phyloP scores from a whole-genome alignment of 805 yeast genomes.

The Jamesozyma jinghongensis region DNA sequence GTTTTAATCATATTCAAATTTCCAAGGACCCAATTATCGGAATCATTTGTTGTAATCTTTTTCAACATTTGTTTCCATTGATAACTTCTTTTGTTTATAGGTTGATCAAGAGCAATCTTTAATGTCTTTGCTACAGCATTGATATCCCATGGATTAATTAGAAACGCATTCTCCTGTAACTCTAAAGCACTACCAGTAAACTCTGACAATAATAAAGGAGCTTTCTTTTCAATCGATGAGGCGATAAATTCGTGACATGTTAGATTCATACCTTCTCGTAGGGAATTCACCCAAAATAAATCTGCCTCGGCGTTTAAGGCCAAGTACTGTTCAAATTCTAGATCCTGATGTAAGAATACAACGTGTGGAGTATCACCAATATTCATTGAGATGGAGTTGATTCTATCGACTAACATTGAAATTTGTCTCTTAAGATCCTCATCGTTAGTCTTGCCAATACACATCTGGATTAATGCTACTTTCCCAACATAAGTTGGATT shows the following conservation, averaged over 20 bases:
- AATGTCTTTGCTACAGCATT: conserved; percentile 54
- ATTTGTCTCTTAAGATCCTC: conserved; percentile 63
- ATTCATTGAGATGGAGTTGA: conserved; percentile 57
- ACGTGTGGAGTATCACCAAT: conserved; percentile 76
- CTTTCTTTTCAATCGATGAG: conserved; percentile 58
- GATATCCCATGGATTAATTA: conserved; percentile 89
- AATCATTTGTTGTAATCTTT: conserved; percentile 56
- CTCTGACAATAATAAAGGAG: conserved; percentile 82
- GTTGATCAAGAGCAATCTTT: conserved; percentile 53
- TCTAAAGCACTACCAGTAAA: conserved; percentile 91
- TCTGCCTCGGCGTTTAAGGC: conserved; percentile 83
- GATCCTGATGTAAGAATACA: conserved; percentile 77
- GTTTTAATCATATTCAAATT: conserved; percentile 46
- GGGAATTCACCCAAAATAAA: conserved; percentile 75
- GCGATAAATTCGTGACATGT: conserved; percentile 91
- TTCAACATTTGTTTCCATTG: conserved; percentile 56
- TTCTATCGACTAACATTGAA: conserved; percentile 69
- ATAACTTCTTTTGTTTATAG: conserved; percentile 40
- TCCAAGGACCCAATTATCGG: conserved; percentile 60
- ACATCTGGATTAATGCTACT: conserved; percentile 76
- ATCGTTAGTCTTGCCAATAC: conserved; percentile 51
- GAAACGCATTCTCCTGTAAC: conserved; percentile 50
- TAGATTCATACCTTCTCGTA: conserved; percentile 94
- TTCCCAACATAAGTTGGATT: conserved; percentile 64
- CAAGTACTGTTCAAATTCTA: conserved; percentile 80